Base-by-base conservation (phyloP, 352 stramenopile genomes). In the Stramenopiles sp. region DNA sequence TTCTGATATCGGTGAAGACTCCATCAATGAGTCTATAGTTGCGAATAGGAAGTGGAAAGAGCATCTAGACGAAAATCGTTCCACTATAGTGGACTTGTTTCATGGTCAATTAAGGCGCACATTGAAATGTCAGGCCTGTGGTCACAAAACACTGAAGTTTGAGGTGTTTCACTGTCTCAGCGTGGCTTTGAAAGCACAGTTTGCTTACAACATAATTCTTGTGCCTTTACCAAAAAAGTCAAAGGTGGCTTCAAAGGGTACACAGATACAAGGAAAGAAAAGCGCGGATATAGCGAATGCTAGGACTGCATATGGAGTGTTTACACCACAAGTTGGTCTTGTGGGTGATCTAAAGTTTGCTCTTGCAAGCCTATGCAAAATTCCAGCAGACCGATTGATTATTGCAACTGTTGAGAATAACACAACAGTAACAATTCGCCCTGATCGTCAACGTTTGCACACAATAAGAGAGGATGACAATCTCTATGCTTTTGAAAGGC, bases 51-150 rank as follows among this genome's bases (percentile, higher is more conserved):
- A 82, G 32, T 90, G 86, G 85, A 83, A 78, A 29, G 81, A 83
- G 27, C 84, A 90, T 80, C 81, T 90, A 30, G 33, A 83, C 75
- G 82, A 86, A 31, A 89, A 92, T 83, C 82, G 84, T n/a, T 88
- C 83, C 67, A 83, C 89, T 8, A 90, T 90, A n/a, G 84, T 90
- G 8, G 85, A 91, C 67, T 86, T 91, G 44, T 90, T 91, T 78
- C 87, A 91, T 81, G 88, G 88, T 27, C 88, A 92, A 83, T 85
- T 90, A 30, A 85, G 87, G 32, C 88, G 87, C 30, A 84, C 86
- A 30, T 83, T 89, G 1, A 81, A 81, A 39, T 92, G 88, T 81
- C 31, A 75, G 14, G 80, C 84, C 22, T 92, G 88, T 82, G 82
- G 84, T 67, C 84, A 86, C 55, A 83, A 86, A 84, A 75, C 81